A percentile compares a stretch with the other conserved stretches of the same genome.
Conservation (phyloP, 257 asterid genomes). For the Echium plantagineum region DNA sequence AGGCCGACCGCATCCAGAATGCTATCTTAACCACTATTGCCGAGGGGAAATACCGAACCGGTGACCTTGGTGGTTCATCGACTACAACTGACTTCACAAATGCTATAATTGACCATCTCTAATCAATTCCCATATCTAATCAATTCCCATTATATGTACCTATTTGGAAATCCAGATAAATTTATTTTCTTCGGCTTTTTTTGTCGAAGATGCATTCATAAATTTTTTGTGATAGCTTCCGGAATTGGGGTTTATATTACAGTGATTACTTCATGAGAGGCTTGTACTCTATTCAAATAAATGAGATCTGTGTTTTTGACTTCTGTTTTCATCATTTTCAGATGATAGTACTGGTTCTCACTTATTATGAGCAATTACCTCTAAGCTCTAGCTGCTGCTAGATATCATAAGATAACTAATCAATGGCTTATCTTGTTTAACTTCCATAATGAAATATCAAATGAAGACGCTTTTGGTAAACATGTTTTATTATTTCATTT, state of each 20-base stretch:
- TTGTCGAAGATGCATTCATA: slow-evolving; percentile 5
- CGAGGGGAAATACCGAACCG: slow-evolving; percentile 83
- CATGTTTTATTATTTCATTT: too few species aligned
- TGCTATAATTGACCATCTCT: slow-evolving; percentile 73
- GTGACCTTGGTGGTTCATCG: slow-evolving; percentile 87
- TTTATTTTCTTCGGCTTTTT: slow-evolving; percentile 26
- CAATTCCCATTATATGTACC: slow-evolving; percentile 22
- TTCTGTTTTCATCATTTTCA: too few species aligned
- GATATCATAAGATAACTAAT: too few species aligned
- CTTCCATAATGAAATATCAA: too few species aligned
- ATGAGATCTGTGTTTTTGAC: not conserved
- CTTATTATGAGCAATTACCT: too few species aligned
- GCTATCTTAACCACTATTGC: slow-evolving; percentile 78
- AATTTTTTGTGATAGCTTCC: slow-evolving; percentile 8
- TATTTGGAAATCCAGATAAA: not conserved
- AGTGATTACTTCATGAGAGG: slow-evolving; percentile 8
- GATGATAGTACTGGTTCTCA: too few species aligned
- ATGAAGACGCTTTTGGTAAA: too few species aligned
- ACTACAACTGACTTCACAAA: slow-evolving; percentile 72
- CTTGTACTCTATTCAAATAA: not conserved
- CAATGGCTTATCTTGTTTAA: too few species aligned
- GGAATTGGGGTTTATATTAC: slow-evolving; percentile 9
- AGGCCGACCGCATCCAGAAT: slow-evolving; percentile 71
- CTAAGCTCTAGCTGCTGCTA: too few species aligned
- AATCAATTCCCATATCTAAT: slow-evolving; percentile 37